Evolutionary conservation across 2,329 filamentous ascomycete genomes (phyloP), one percentile per base, ranked within the genome.

Genomic region (Pseudocercospora pini-densiflorae): DNA sequence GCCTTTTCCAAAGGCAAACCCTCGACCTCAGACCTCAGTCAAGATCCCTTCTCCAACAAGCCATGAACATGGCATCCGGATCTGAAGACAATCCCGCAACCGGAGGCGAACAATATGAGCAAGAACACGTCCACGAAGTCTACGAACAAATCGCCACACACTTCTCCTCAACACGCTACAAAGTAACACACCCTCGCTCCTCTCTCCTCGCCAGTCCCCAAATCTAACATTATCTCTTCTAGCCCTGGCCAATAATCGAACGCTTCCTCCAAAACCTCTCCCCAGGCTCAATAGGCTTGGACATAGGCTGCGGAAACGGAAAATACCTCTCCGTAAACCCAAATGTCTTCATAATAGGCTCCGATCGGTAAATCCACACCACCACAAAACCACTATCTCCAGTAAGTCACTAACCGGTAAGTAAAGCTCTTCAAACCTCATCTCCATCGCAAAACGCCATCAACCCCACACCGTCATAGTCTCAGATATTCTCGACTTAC

Each of bases 301-400:
- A 99, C 79, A 85, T 98, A 64, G 95, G 95, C 67, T 98, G 95
- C 80, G 95, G 95, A 66, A 99, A 99, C 81, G 95, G 95, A 72
- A 98, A 98, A 84, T 97, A 98, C 78, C 83, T 98, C 67, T 83
- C 86, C 67, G 91, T 97, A 64, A 96, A 96, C 80, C 85, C 84
- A 23, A 81, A 87, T 73, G 81, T 97, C 58, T 93, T 92, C 81
- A 90, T 97, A 62, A 78, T 98, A 66, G 94, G 89, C 64, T 94
- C 91, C 63, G 95, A 98, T 82, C 88, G 93, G 83, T 96, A 88
- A 73, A 84, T 71, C 23, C 16, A 51, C 47, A 40, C 21, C 23
- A 33, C 27, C 43, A 61, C 16, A 36, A 16, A 31, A 61, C 31
- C 63, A 61, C 31, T 62, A 51, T 24, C 19, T 57, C 31, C 16